Evolutionary conservation across 306 rosid genomes (phyloP), one percentile per base, ranked within the genome.

Genomic region (Urtica urens): DNA sequence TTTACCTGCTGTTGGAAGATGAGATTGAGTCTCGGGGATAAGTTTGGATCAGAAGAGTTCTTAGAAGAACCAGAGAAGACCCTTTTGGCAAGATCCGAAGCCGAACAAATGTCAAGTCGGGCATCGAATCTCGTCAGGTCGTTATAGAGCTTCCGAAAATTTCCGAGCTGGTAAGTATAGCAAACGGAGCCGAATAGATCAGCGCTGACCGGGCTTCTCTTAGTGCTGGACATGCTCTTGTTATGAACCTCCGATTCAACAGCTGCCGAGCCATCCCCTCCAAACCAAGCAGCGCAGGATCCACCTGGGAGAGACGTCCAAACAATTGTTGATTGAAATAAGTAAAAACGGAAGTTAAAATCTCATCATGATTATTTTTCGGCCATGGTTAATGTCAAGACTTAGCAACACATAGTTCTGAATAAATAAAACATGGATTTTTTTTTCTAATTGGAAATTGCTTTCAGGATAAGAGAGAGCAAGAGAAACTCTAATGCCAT

Each of bases 1-100:
- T 21, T 33, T 64, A 86, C 97, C 97, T 88, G 97, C 65, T 88
- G 95, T 64, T 81, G 97, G 44, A 88, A 66, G 73, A 71, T 81
- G 46, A 88, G 58, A 70, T 84, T 88, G 26, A 88, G 73, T 59
- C 82, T 67, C 7, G 93, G 97, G 20, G 76, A 70, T 37, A 93
- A 77, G 8, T 59, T 42, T 14, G 80, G 73, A 62, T 63, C 67
- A 28, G 52, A 53, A 6, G 60, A 52, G 40, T 83, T 71, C 44
- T 67, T 61, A 62, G 64, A 76, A 67, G 69, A 72, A 60, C 80
- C 60, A 57, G 54, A 70, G 25, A 76, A 35, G 62, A 81, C 55
- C 67, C 80, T 78, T 66, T 67, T 76, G 48, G 76, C 77, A 52
- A 78, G 50, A 46, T 67, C 80, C 27, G 90, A 74, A 41, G 78